These are phyloP conservation scores for Boletus pseudo-olivaceus DNA, from an alignment of 768 basidiomycete genomes.

Conservation along the genomic window DNA sequence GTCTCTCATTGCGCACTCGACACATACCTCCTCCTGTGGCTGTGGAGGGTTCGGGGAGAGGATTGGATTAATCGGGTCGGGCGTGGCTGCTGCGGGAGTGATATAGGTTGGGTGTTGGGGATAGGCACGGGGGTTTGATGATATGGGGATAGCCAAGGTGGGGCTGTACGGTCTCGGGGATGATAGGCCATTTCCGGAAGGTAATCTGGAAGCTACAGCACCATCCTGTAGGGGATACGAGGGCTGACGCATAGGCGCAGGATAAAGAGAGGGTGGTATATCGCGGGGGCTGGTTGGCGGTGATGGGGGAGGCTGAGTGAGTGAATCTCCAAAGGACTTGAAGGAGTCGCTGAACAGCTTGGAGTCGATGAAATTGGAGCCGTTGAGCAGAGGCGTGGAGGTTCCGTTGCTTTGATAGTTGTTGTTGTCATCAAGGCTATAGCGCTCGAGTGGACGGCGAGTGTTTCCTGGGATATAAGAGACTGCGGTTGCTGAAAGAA, in stretches of 20 bases:
- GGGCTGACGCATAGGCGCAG: slow-evolving; percentile 46
- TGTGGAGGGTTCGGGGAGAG: slow-evolving; percentile 52
- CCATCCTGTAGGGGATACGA: slow-evolving; percentile 39
- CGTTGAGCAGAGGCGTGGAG: slow-evolving; percentile 22
- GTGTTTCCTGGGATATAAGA: slow-evolving; percentile 45
- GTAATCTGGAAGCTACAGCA: slow-evolving; percentile 30
- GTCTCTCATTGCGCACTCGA: slow-evolving; percentile 98
- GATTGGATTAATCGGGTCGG: slow-evolving; percentile 58
- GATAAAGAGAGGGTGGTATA: slow-evolving; percentile 34
- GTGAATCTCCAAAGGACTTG: slow-evolving; percentile 31
- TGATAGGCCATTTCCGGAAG: slow-evolving; percentile 55
- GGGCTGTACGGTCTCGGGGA: slow-evolving; percentile 52
- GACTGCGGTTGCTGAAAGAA: slow-evolving; percentile 32
- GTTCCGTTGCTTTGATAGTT: slow-evolving; percentile 17
- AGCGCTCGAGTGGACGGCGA: slow-evolving; percentile 49
- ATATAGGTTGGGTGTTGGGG: slow-evolving; percentile 78
- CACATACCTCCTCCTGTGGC: slow-evolving; percentile 78
- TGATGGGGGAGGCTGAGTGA: slow-evolving; percentile 22
- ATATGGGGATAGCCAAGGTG: slow-evolving; percentile 47
- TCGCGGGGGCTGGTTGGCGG: slow-evolving; percentile 22
- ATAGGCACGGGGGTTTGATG: slow-evolving; percentile 62
- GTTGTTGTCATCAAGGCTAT: slow-evolving; percentile 46
- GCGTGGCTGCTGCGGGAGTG: slow-evolving; percentile 47
- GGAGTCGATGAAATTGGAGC: slow-evolving; percentile 26
- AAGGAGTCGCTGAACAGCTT: slow-evolving; percentile 28